These are phyloP conservation scores for Pythium utonaiense DNA, from an alignment of 352 stramenopile genomes.

Conservation along the genomic window DNA sequence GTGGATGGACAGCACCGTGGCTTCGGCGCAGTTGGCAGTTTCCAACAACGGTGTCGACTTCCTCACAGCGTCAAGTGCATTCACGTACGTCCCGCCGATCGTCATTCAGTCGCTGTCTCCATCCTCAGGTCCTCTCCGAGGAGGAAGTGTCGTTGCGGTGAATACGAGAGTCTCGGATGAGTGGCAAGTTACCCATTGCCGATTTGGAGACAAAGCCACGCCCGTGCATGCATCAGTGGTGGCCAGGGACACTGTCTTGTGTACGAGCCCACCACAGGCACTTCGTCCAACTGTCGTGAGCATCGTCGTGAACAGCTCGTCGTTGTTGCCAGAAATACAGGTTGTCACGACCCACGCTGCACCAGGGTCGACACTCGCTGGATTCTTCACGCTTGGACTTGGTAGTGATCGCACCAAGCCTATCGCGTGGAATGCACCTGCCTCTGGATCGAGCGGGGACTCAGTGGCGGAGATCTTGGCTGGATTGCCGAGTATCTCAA, in stretches of 20 bases:
- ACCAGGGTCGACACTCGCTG: constrained; percentile 8
- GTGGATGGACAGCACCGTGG: constrained; percentile 2
- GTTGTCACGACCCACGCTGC: constrained; percentile 20
- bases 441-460: constrained; percentile 14
- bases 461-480: constrained; percentile 30
- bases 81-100: constrained; percentile 27
- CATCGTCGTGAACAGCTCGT: constrained; percentile 15
- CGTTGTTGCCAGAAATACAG: constrained; percentile 27
- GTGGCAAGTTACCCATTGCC: constrained; percentile 29
- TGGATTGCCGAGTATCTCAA: constrained; percentile 18
- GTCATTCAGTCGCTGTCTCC: constrained; percentile 19
- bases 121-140: constrained; percentile 19
- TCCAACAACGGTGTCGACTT: constrained; percentile 59
- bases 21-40: constrained; percentile 28
- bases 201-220: constrained; percentile 24
- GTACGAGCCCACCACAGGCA: constrained; percentile 22
- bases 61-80: constrained; percentile 15
- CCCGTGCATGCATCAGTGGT: constrained; percentile 4
- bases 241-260: constrained; percentile 17
- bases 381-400: constrained; percentile 30
- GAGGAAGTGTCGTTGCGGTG: constrained; percentile 28
- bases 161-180: not conserved
- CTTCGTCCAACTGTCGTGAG: constrained; percentile 21
- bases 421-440: constrained; percentile 32
- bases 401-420: constrained; percentile 5